Base-by-base conservation (phyloP, 164 flowering plant genomes). In the Liriodendron chinense region DNA sequence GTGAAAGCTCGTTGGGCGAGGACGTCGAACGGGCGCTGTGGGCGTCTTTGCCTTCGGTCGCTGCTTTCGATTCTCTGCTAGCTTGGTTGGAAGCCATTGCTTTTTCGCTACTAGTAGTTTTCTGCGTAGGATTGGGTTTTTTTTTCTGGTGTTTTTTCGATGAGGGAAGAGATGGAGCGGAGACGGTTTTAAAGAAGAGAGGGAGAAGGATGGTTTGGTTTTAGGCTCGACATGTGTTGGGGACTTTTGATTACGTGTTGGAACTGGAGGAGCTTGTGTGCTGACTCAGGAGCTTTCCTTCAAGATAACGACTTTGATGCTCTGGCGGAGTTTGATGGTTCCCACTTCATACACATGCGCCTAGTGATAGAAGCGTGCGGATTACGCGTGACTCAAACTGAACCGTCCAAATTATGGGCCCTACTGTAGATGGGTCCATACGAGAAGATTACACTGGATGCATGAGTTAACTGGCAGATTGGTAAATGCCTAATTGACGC, bases 1-100 rank as follows among this genome's bases (percentile, higher is more conserved):
- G 76, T 0, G 85, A 77, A 1, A 88, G 77, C 53, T 92, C 92
- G 24, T 86, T 86, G 1, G 57, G 50, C 1, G 59, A 61, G 9
- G 76, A 79, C 48, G 68, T 61, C 28, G 75, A 57, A 50, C 63
- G 34, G 59, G 13, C 47, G 53, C 22, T 67, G 34, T 57, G 28
- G 22, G 68, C 14, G 48, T 50, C 26, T 22, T 34, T 34, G 43
- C 43, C 43, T 34, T 34, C 43, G 43, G 43, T 4, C 43, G 43
- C 43, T 34, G 43, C 43, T 34, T 34, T 34, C 43, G 43, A 3
- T 4, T 76, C 64, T 34, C 34, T 47, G 7, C n/a, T 21, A 25
- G 26, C 61, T 28, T 70, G 0, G 59, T 53, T 12, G 18, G 69
- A 67, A 67, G 23, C 48, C 69, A 67, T 67, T 34, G 49, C 59